phyloP scores from a whole-genome alignment of 345 rosid genomes.

The Eucalyptus marginata region DNA sequence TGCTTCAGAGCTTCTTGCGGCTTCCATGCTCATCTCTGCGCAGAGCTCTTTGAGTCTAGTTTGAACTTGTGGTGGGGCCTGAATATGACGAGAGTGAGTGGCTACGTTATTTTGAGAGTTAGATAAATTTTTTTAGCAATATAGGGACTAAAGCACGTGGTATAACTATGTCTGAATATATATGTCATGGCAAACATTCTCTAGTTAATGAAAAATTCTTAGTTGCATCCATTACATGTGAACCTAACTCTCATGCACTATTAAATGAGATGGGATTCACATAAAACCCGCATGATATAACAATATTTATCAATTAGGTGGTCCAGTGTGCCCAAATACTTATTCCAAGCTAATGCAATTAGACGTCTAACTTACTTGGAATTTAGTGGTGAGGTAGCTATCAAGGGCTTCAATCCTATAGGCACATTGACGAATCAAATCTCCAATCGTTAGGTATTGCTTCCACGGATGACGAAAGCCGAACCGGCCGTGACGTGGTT shows the following conservation, averaged over 20 bases:
- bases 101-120: neutral
- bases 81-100: neutral
- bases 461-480: constrained; percentile 74
- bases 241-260: neutral
- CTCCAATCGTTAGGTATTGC: constrained; percentile 42
- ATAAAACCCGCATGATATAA: neutral
- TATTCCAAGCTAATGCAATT: neutral
- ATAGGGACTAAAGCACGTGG: neutral
- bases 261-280: neutral
- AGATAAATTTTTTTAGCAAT: neutral
- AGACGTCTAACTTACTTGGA: constrained; percentile 10
- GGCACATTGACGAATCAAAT: constrained; percentile 45
- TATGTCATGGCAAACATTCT: neutral
- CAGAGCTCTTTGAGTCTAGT: constrained; percentile 26
- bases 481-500: constrained; percentile 71
- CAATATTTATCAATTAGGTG: neutral
- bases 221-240: neutral
- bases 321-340: neutral
- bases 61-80: constrained; percentile 28
- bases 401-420: constrained; percentile 47
- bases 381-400: constrained; percentile 27
- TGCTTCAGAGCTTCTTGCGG: constrained; percentile 40
- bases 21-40: constrained; percentile 35
- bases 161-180: neutral
- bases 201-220: neutral